Base-by-base conservation (phyloP, 225 moss, liverwort and hornwort species). In the Marchantia paleacea region DNA sequence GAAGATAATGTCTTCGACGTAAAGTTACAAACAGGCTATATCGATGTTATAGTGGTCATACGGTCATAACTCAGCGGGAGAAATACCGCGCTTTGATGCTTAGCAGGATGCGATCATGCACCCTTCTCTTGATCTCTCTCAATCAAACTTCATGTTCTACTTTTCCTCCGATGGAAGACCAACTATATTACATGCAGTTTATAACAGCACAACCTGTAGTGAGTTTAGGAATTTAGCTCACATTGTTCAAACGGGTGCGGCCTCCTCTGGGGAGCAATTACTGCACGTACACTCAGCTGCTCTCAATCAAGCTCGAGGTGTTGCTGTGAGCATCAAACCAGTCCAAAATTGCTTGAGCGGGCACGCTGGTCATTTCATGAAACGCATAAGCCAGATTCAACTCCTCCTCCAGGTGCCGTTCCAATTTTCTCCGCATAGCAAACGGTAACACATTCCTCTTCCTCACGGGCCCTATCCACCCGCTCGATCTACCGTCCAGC, bases 341-440 rank as follows among this genome's bases (percentile, higher is more conserved):
- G 22, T 89, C 81, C 31, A 95, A 87, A 61, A 95, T 94, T 67
- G 85, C 83, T 26, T 83, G 25, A 49, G 89, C 82, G 19, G 90
- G 91, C 53, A 90, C 82, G 81, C 95, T 95, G 7, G 94, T 95
- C 78, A 95, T 90, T 75, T 99, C 95, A 67, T 99, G 95, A 26
- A 80, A 86, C 13, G 89, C 92, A 82, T 88, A 94, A 3, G 95
- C 99, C 29, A 92, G 25, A 74, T 95, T 99, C 69, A 95, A 87
- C 87, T 99, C 95, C 78, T 99, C 94, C 84, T 89, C 87, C 9
- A 99, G 75, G 70, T 91, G 90, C 22, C 86, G 88, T 81, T 92
- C 92, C 90, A 90, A 90, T 53, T 85, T 80, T 20, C 74, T 65
- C 29, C 77, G 81, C 54, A 73, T 81, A 71, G 72, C 72, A 25